phyloP scores from a whole-genome alignment of 1,284 basidiomycete species.

The Agaricales sp. region DNA sequence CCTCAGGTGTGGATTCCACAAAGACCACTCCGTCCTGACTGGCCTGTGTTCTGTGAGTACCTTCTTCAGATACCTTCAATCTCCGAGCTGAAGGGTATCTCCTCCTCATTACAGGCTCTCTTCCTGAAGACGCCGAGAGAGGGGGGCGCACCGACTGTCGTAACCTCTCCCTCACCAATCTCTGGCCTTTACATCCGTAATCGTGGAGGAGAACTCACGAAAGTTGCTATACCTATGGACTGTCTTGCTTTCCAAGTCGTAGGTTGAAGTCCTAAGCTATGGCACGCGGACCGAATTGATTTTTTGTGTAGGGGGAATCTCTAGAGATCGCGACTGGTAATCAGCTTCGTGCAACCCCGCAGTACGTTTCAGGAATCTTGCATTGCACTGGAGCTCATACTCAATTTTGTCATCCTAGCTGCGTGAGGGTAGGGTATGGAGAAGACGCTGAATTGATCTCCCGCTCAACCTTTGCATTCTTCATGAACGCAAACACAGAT shows the following conservation, averaged over 20 bases:
- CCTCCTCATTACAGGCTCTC: conserved; percentile 56
- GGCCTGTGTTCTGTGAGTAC: conserved; percentile 72
- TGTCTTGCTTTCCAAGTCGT: conserved; percentile 82
- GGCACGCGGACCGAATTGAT: background rate
- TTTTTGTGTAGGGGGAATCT: conserved; percentile 53
- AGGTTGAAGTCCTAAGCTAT: background rate
- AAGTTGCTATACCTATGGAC: conserved; percentile 74
- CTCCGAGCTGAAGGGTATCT: no score
- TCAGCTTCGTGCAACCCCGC: conserved; percentile 76
- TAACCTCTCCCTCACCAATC: conserved; percentile 57
- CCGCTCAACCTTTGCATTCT: conserved; percentile 83
- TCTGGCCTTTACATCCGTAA: conserved; percentile 88
- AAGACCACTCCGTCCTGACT: conserved; percentile 83
- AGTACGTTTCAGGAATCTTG: conserved; percentile 34
- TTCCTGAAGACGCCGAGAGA: conserved; percentile 41
- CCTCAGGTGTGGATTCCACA: conserved; percentile 55
- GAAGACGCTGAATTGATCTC: conserved; percentile 42
- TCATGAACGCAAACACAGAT: conserved; percentile 86
- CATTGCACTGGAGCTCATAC: background rate
- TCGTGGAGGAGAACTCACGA: conserved; percentile 62
- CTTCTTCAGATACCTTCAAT: no score
- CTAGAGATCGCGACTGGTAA: conserved; percentile 77
- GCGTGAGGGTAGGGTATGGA: conserved; percentile 55
- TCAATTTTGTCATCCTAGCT: background rate
- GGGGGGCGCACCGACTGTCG: conserved; percentile 31